phyloP scores from a whole-genome alignment of 2,329 filamentous ascomycete species.

The Periconia digitata region DNA sequence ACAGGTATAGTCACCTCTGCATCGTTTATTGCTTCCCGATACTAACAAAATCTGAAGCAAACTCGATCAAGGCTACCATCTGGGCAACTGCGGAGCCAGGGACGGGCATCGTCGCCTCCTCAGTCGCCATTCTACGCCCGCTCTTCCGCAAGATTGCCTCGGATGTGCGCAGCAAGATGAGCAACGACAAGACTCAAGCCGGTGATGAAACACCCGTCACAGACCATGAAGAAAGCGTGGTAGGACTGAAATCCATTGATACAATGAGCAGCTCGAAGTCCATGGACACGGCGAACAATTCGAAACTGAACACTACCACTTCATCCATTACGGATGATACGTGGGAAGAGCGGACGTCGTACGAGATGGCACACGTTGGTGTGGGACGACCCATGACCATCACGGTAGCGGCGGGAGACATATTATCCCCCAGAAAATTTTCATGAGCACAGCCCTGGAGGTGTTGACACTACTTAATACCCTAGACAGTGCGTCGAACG shows the following conservation, averaged over 20 bases:
- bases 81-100: slow-evolving; percentile 55
- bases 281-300: too few species aligned
- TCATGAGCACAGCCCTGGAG: background rate
- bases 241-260: slow-evolving; percentile 20
- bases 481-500: background rate
- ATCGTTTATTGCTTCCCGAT: background rate
- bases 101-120: slow-evolving; percentile 54
- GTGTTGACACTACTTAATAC: background rate
- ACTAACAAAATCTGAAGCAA: slow-evolving; percentile 20
- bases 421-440: background rate
- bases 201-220: slow-evolving; percentile 2
- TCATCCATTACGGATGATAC: background rate
- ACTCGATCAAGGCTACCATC: slow-evolving; percentile 43
- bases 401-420: background rate
- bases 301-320: too few species aligned
- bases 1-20: slow-evolving; percentile 9
- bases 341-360: background rate
- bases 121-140: slow-evolving; percentile 50
- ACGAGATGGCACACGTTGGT: background rate
- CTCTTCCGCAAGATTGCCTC: slow-evolving; percentile 39
- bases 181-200: slow-evolving; percentile 10
- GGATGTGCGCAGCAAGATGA: slow-evolving; percentile 22
- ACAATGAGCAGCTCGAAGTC: slow-evolving; percentile 3
- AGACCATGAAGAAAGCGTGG: slow-evolving; percentile 13
- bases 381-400: background rate